Conservation (phyloP, 2,329 filamentous ascomycete species). For the Tolypocladium endophyticum region DNA sequence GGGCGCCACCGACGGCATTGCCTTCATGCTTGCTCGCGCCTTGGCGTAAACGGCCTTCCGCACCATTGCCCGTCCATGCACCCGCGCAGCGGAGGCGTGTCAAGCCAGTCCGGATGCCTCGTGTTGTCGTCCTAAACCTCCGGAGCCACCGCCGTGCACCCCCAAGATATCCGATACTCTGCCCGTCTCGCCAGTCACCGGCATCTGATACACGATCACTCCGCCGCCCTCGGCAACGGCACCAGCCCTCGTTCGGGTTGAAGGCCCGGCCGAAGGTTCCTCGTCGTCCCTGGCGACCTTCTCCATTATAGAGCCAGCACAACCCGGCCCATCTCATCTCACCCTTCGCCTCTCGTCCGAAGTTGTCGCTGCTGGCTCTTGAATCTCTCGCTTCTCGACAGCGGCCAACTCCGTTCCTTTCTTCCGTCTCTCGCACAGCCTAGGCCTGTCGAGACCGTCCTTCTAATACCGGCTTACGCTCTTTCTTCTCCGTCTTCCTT, state of each 20-base stretch:
- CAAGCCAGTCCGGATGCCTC: slow-evolving; percentile 43
- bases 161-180: slow-evolving; percentile 28
- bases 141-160: slow-evolving; percentile 23
- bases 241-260: slow-evolving; percentile 4
- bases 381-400: slow-evolving; percentile 11
- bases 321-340: not conserved
- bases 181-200: slow-evolving; percentile 7
- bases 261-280: slow-evolving; percentile 2
- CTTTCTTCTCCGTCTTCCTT: slow-evolving; percentile 31
- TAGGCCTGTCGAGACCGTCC: slow-evolving; percentile 4
- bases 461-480: slow-evolving; percentile 16
- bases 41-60: not conserved
- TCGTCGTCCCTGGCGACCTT: not conserved
- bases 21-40: not conserved
- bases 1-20: not conserved
- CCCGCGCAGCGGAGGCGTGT: slow-evolving; percentile 15
- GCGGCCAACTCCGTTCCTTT: slow-evolving; percentile 5
- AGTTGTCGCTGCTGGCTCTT: slow-evolving; percentile 6
- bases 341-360: not conserved
- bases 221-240: slow-evolving; percentile 6
- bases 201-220: slow-evolving; percentile 9
- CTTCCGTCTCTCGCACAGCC: slow-evolving; percentile 1
- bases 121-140: slow-evolving; percentile 36
- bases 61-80: not conserved
- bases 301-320: slow-evolving; percentile 9